Conservation (phyloP, 192 early-diverging fungal genomes). For the Lobosporangium transversale region DNA sequence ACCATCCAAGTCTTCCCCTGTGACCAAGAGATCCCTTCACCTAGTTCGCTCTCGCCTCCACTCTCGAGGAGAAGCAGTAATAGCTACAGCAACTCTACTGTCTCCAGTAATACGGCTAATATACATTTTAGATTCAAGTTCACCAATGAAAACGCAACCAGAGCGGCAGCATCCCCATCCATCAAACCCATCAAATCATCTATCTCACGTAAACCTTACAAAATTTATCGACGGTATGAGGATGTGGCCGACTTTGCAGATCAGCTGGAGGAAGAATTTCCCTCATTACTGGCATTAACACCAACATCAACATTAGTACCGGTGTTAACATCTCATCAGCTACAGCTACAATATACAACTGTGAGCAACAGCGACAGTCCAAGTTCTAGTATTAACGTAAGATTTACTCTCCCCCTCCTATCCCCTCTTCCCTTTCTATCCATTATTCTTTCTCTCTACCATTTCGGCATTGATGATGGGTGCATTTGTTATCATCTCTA, state of each 20-base stretch:
- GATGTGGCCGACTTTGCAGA: constrained; percentile 50
- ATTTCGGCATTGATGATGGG: too few species aligned
- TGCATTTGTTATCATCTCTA: too few species aligned
- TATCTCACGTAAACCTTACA: constrained; percentile 36
- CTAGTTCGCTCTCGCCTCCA: too few species aligned
- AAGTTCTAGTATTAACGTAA: too few species aligned
- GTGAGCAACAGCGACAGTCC: too few species aligned
- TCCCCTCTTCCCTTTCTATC: too few species aligned
- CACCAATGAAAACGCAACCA: background rate
- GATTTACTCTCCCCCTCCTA: too few species aligned
- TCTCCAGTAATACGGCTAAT: background rate
- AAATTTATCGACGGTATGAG: constrained; percentile 43
- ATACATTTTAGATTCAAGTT: too few species aligned
- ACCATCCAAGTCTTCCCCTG: constrained; percentile 38
- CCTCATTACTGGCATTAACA: constrained; percentile 1
- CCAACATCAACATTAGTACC: background rate
- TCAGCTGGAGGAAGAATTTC: constrained; percentile 45
- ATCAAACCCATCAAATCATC: background rate
- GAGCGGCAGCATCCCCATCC: background rate
- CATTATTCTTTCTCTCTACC: too few species aligned
- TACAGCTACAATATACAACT: too few species aligned
- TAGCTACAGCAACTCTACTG: background rate
- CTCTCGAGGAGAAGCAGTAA: too few species aligned
- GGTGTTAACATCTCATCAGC: background rate
- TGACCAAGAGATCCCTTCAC: constrained; percentile 3